Percentiles rank a stretch among this genome's conserved stretches.
These are phyloP conservation scores for Talaromyces sp. DNA, from an alignment of 2,329 filamentous ascomycete species.

Conservation along the genomic window DNA sequence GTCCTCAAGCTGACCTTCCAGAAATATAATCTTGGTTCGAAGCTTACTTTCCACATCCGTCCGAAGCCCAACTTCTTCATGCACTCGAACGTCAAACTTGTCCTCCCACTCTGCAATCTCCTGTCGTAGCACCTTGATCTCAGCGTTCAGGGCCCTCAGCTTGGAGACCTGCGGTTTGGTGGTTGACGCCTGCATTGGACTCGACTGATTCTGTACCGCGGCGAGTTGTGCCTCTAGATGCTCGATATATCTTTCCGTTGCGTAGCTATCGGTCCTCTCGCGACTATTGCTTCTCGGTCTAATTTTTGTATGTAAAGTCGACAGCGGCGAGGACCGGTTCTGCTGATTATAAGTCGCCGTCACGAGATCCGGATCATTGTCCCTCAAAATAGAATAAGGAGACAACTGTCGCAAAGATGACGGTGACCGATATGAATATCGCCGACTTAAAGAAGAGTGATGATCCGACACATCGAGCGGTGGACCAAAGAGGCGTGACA, in stretches of 20 bases:
- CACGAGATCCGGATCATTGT: conserved; percentile 1
- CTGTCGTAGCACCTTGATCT: conserved; percentile 32
- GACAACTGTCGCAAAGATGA: not conserved
- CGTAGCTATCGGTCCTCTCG: conserved; percentile 31
- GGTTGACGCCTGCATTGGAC: conserved; percentile 40
- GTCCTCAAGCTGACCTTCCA: conserved; percentile 32
- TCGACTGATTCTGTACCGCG: conserved; percentile 38
- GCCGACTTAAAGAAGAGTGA: not conserved
- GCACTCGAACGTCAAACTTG: conserved; percentile 34
- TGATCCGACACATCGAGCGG: conserved; percentile 6
- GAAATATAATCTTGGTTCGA: conserved; percentile 28
- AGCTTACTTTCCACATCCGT: conserved; percentile 29
- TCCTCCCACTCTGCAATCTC: conserved; percentile 31
- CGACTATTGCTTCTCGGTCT: conserved; percentile 17
- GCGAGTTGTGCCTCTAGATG: conserved; percentile 48
- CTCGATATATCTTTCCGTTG: conserved; percentile 47
- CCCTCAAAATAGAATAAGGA: conserved; percentile 12
- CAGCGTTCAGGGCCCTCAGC: conserved; percentile 32
- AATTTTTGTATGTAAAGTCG: conserved; percentile 18
- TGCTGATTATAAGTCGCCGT: not conserved
- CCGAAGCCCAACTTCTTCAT: conserved; percentile 29
- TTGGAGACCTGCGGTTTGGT: conserved; percentile 35
- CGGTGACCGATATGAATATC: not conserved
- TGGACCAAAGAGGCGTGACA: conserved; percentile 18
- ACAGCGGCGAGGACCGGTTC: conserved; percentile 18